phyloP scores from a whole-genome alignment of 163 green algal species.

The Chlamydomonas reinhardtii region DNA sequence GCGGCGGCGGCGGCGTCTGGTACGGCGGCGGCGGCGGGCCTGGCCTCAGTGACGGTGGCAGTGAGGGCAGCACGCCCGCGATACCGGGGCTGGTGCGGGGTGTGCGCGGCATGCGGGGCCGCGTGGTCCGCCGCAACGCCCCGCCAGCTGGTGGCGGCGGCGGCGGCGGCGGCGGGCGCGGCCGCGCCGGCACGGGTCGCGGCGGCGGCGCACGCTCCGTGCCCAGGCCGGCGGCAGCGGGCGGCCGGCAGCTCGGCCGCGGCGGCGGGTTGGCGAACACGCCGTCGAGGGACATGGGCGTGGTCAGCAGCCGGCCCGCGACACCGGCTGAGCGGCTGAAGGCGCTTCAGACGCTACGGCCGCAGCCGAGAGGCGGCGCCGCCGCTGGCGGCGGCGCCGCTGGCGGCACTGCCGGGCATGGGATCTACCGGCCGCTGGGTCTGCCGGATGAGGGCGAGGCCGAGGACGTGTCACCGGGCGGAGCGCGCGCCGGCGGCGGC shows the following conservation, averaged over 20 bases:
- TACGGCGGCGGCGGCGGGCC: not conserved
- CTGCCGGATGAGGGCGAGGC: no score
- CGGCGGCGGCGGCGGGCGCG: not conserved
- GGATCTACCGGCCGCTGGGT: no score
- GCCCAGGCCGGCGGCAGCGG: not conserved
- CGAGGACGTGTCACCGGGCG: not conserved
- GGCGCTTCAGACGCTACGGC: no score
- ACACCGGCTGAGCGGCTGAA: no score
- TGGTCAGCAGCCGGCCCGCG: slow-evolving; percentile 1
- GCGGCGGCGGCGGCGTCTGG: not conserved
- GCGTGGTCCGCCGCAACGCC: not conserved
- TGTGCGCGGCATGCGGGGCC: not conserved
- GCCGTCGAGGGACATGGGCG: not conserved
- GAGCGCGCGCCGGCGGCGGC: not conserved
- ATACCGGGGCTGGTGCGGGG: not conserved
- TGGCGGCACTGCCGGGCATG: no score
- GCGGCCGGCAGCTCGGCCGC: not conserved
- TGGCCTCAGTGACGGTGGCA: slow-evolving; percentile 34
- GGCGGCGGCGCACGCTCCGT: no score
- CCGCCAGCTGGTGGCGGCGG: not conserved
- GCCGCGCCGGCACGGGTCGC: not conserved
- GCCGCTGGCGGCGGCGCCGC: no score
- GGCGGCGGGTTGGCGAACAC: not conserved
- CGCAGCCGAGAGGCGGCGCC: not conserved
- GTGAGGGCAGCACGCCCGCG: slow-evolving; percentile 32